phyloP scores from a whole-genome alignment of 345 rosid species.

The Citrus australasica region DNA sequence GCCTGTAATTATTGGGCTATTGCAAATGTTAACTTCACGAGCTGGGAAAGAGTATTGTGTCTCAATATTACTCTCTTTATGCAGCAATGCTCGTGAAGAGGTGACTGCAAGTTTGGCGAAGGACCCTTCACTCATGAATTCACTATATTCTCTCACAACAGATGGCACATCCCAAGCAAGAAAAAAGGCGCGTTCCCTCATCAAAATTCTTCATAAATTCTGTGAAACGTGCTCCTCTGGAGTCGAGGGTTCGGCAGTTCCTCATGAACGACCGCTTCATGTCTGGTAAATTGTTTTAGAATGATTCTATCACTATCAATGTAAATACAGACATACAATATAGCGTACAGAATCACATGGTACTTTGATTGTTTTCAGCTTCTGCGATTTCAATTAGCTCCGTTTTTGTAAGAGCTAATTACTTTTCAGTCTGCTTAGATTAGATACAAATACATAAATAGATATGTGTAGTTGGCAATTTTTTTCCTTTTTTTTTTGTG shows the following conservation, averaged over 20 bases:
- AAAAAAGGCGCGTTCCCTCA: constrained; percentile 41
- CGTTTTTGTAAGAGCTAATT: constrained; percentile 43
- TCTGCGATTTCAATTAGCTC: constrained; percentile 22
- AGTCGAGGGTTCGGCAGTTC: constrained; percentile 6
- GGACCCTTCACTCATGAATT: constrained; percentile 35
- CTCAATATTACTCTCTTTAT: constrained; percentile 45
- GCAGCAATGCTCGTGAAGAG: constrained; percentile 47
- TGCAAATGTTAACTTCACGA: constrained; percentile 34
- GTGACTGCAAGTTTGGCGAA: constrained; percentile 36
- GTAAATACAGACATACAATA: constrained; percentile 16
- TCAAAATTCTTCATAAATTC: constrained; percentile 43
- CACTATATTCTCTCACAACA: constrained; percentile 36
- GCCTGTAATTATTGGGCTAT: constrained; percentile 27
- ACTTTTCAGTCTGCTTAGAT: background rate
- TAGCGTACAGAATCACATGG: background rate
- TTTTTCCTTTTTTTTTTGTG: background rate
- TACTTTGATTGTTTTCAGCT: background rate
- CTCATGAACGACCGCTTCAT: constrained; percentile 23
- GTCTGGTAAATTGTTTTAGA: constrained; percentile 8
- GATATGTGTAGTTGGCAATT: background rate
- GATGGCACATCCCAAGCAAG: constrained; percentile 42
- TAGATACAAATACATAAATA: background rate
- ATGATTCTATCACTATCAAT: background rate
- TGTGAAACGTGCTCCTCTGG: constrained; percentile 31
- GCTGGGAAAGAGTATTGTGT: constrained; percentile 56